Conservation (phyloP, 177 flowering plant species). For the Vitis hybrid region DNA sequence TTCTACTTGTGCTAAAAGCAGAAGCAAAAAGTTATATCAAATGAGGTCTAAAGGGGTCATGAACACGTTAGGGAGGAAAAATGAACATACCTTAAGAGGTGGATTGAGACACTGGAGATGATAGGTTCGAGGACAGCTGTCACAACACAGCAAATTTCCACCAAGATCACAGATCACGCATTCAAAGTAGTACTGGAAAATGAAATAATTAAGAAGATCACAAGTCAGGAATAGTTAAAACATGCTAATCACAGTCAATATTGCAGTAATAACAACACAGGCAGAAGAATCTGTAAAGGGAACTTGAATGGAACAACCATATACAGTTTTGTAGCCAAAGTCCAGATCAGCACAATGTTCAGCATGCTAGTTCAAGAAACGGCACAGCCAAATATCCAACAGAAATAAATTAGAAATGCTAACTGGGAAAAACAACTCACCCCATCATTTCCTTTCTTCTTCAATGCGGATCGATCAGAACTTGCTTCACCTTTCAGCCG, state of each 20-base stretch:
- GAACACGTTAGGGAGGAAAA: not conserved
- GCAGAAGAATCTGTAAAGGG: not conserved
- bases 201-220: constrained; percentile 1
- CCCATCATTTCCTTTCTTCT: constrained; percentile 95
- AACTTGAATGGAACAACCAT: too few relatives aligned
- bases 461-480: constrained; percentile 39
- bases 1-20: not conserved
- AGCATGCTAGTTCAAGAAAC: too few relatives aligned
- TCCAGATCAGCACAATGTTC: too few relatives aligned
- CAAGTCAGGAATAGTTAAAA: not conserved
- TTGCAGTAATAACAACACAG: not conserved
- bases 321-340: too few relatives aligned
- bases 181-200: constrained; percentile 82
- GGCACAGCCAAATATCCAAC: too few relatives aligned
- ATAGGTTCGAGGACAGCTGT: constrained; percentile 87
- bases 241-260: not conserved
- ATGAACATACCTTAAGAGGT: constrained; percentile 78
- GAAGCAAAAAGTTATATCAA: constrained; percentile 6
- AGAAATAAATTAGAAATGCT: constrained; percentile 2
- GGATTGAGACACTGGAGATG: constrained; percentile 94
- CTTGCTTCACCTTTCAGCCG: constrained; percentile 34
- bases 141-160: constrained; percentile 94
- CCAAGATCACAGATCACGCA: constrained; percentile 95
- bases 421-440: constrained; percentile 39
- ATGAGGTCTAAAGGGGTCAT: not conserved